Evolutionary conservation across 78 protist genomes (phyloP).

Genomic region (Guillardia theta): DNA sequence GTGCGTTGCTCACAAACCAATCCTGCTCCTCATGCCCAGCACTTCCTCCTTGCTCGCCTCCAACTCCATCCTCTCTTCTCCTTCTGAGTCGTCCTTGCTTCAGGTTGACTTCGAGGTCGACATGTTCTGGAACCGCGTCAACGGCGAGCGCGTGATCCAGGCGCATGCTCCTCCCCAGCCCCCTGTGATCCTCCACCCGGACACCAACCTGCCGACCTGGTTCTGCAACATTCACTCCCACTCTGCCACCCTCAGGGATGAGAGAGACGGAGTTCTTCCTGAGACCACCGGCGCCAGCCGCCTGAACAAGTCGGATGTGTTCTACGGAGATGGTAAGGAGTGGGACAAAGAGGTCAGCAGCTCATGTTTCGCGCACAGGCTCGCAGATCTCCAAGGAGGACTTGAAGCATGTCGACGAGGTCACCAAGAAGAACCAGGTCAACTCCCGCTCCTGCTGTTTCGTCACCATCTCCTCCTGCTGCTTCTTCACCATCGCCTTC

Average conservation of each 20-base stretch:
- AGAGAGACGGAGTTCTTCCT: slow-evolving; percentile 9
- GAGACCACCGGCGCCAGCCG: neutral
- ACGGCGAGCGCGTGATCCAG: slow-evolving; percentile 37
- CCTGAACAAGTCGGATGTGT: neutral
- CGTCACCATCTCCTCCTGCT: neutral
- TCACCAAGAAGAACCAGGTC: neutral
- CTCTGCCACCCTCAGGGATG: neutral
- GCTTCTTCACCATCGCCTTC: neutral
- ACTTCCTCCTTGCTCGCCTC: neutral
- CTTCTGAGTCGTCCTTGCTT: neutral
- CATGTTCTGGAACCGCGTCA: slow-evolving; percentile 40
- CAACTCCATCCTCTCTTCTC: neutral
- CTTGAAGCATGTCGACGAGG: neutral
- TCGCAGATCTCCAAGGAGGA: neutral
- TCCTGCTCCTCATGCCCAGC: neutral
- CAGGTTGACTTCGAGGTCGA: slow-evolving; percentile 36
- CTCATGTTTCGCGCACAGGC: too few species aligned
- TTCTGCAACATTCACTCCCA: slow-evolving; percentile 28
- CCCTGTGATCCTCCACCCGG: neutral
- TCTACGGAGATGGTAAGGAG: neutral
- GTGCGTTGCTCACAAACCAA: neutral
- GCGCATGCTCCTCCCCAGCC: neutral
- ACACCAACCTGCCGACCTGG: neutral
- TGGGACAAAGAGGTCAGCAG: too few species aligned
- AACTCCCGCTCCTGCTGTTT: neutral